phyloP scores from a whole-genome alignment of 257 asterid species.

The Linderniella brevidens region DNA sequence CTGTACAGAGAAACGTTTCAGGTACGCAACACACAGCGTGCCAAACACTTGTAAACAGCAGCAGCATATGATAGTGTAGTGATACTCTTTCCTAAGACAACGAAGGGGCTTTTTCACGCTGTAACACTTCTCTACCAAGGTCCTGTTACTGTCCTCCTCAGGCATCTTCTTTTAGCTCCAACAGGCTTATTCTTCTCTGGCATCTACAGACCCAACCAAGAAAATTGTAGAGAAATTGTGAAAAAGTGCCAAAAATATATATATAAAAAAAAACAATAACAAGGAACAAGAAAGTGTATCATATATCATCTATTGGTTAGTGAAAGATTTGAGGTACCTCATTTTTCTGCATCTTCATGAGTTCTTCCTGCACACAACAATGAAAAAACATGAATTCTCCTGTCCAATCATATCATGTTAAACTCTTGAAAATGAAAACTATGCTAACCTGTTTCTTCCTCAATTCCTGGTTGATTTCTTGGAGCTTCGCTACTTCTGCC shows the following conservation, averaged over 20 bases:
- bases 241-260: too few species aligned
- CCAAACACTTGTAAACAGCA: too few species aligned
- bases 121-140: conserved; percentile 41
- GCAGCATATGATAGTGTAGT: too few species aligned
- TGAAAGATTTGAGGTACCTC: conserved; percentile 28
- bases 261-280: neutral
- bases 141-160: conserved; percentile 77
- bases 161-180: conserved; percentile 40
- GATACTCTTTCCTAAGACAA: conserved; percentile 1
- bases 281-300: neutral
- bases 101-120: conserved; percentile 2
- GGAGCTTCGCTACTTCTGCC: conserved; percentile 77
- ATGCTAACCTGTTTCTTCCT: conserved; percentile 56
- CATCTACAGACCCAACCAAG: conserved; percentile 35
- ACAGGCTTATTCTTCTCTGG: conserved; percentile 19
- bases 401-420: conserved; percentile 2
- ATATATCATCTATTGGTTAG: neutral
- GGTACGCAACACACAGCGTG: too few species aligned
- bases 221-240: neutral
- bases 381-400: conserved; percentile 7
- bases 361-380: conserved; percentile 38
- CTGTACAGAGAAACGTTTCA: too few species aligned
- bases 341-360: conserved; percentile 60
- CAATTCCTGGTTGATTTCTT: conserved; percentile 55
- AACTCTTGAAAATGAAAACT: conserved; percentile 8